A percentile compares a stretch with the other conserved stretches of the same genome.
phyloP scores from a whole-genome alignment of 306 rosid species.

The Sicyos baderoa region DNA sequence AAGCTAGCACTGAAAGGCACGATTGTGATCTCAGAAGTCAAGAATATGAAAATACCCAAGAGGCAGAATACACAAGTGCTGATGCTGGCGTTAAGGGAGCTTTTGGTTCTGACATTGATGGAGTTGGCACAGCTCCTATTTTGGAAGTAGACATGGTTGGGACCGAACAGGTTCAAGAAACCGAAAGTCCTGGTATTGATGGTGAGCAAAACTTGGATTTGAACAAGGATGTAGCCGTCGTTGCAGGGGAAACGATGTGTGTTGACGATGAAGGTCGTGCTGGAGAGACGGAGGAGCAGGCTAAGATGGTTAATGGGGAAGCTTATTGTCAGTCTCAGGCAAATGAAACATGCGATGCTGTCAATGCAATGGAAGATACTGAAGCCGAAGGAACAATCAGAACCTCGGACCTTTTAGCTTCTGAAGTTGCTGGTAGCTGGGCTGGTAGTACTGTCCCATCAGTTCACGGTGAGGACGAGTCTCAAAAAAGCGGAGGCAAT shows the following conservation, averaged over 20 bases:
- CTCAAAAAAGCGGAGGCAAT: constrained; percentile 43
- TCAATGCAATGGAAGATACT: constrained; percentile 48
- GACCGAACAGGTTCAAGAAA: constrained; percentile 65
- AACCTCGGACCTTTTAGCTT: constrained; percentile 74
- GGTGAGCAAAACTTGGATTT: constrained; percentile 43
- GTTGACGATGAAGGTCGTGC: constrained; percentile 53
- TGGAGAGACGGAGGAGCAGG: constrained; percentile 53
- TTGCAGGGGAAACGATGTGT: constrained; percentile 64
- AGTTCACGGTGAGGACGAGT: constrained; percentile 54
- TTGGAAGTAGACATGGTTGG: constrained; percentile 54
- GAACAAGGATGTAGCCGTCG: constrained; percentile 33
- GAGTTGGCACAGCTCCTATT: constrained; percentile 39
- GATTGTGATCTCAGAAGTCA: constrained; percentile 64
- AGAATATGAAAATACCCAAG: constrained; percentile 66
- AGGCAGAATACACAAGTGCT: constrained; percentile 67
- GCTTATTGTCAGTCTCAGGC: constrained; percentile 37
- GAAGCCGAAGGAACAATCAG: constrained; percentile 50
- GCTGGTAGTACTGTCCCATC: constrained; percentile 84
- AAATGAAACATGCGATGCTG: constrained; percentile 36
- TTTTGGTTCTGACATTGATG: constrained; percentile 70
- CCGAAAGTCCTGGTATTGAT: constrained; percentile 54
- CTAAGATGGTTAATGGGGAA: constrained; percentile 32
- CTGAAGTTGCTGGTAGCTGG: constrained; percentile 93
- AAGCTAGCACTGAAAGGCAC: constrained; percentile 73
- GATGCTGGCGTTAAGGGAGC: constrained; percentile 48